These are phyloP conservation scores for Coemansia erecta DNA, from an alignment of 192 early-diverging fungal genomes.

Conservation along the genomic window DNA sequence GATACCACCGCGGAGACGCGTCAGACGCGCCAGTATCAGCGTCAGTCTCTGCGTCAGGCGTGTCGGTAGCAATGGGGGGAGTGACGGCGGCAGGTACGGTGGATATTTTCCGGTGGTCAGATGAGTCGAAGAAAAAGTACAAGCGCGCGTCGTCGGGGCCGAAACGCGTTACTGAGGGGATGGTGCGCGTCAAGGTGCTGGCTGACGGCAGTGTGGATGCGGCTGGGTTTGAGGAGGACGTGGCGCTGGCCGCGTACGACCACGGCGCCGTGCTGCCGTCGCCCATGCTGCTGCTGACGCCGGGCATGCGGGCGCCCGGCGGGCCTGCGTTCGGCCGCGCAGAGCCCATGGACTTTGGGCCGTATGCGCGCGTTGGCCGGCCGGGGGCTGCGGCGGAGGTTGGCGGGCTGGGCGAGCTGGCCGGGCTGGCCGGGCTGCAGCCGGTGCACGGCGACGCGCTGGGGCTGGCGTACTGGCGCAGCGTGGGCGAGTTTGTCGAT, in stretches of 20 bases:
- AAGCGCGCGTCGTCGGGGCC: slow-evolving; percentile 20
- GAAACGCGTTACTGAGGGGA: slow-evolving; percentile 20
- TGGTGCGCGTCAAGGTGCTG: slow-evolving; percentile 21
- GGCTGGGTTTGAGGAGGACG: slow-evolving; percentile 30
- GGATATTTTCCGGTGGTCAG: slow-evolving; percentile 43
- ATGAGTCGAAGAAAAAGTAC: slow-evolving; percentile 10
- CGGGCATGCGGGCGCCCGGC: too few relatives aligned
- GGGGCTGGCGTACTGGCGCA: slow-evolving; percentile 52
- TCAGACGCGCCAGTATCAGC: too few relatives aligned
- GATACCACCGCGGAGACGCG: too few relatives aligned
- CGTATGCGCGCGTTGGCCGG: slow-evolving; percentile 1
- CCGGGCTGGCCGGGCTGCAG: slow-evolving; percentile 4
- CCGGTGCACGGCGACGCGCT: slow-evolving; percentile 32
- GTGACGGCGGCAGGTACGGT: slow-evolving; percentile 31
- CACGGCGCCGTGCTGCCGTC: too few relatives aligned
- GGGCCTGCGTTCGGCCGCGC: slow-evolving; percentile 9
- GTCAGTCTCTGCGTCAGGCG: not conserved
- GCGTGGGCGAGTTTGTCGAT: slow-evolving; percentile 46
- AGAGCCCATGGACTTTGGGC: slow-evolving; percentile 19
- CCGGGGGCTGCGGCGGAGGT: not conserved
- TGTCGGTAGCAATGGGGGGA: not conserved
- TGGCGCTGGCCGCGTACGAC: slow-evolving; percentile 18
- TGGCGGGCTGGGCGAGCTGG: not conserved
- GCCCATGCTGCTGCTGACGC: too few relatives aligned
- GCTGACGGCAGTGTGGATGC: slow-evolving; percentile 39